Conservation (phyloP, 768 basidiomycete genomes). For the Hypsizygus marmoreus region DNA sequence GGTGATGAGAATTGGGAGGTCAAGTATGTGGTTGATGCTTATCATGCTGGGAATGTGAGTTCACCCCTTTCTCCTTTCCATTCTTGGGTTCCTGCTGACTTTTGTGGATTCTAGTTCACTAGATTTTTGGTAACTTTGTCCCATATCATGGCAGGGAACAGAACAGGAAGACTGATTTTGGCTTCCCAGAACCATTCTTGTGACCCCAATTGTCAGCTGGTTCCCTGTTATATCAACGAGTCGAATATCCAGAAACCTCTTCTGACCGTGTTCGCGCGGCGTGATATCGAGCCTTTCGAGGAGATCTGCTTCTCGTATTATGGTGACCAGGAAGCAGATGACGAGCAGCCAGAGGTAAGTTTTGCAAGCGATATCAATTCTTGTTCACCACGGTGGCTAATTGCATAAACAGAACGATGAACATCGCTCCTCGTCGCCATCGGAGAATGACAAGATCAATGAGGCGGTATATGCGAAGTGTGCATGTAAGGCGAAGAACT, state of each 20-base stretch:
- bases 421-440: constrained; percentile 3
- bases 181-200: constrained; percentile 82
- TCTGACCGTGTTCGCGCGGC: constrained; percentile 63
- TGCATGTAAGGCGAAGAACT: constrained; percentile 53
- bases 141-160: neutral
- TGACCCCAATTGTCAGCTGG: constrained; percentile 77
- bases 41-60: constrained; percentile 83
- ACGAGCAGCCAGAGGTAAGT: constrained; percentile 37
- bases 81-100: constrained; percentile 6
- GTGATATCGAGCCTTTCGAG: constrained; percentile 63
- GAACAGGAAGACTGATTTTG: neutral
- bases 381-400: neutral
- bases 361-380: constrained; percentile 4
- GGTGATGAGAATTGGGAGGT: constrained; percentile 35
- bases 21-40: constrained; percentile 79
- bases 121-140: constrained; percentile 69
- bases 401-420: neutral
- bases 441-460: constrained; percentile 18
- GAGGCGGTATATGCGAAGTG: constrained; percentile 52
- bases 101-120: constrained; percentile 64
- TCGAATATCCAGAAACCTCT: constrained; percentile 69
- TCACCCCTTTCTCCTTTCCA: neutral
- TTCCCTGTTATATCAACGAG: constrained; percentile 80
- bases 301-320: constrained; percentile 80
- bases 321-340: constrained; percentile 47